Percentiles rank a stretch among this genome's conserved stretches.
These are phyloP conservation scores for Cercospora zeina DNA, from an alignment of 2,329 filamentous ascomycete species.

Conservation along the genomic window DNA sequence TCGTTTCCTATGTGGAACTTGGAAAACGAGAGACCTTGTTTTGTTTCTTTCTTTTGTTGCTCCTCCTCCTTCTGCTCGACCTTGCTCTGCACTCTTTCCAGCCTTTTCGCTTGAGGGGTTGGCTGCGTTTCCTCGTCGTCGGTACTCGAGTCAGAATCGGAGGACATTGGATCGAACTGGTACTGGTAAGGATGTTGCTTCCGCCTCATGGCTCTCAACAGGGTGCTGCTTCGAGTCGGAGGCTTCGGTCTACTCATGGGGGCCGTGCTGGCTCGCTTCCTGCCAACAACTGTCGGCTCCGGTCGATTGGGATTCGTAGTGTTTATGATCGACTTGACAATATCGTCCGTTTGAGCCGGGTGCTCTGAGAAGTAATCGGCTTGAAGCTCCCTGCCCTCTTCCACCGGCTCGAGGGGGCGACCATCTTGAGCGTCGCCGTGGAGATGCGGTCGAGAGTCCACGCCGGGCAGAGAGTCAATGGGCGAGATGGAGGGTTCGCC, in stretches of 20 bases:
- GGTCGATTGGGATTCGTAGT: neutral
- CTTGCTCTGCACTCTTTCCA: slow-evolving; percentile 11
- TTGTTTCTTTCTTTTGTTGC: slow-evolving; percentile 20
- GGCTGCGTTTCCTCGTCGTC: slow-evolving; percentile 36
- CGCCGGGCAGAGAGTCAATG: slow-evolving; percentile 21
- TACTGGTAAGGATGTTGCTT: slow-evolving; percentile 31
- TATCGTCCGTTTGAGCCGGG: neutral
- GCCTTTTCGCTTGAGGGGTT: neutral
- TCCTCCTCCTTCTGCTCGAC: slow-evolving; percentile 22
- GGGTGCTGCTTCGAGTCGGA: slow-evolving; percentile 27
- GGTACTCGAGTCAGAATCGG: slow-evolving; percentile 35
- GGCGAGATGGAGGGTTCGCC: slow-evolving; percentile 24
- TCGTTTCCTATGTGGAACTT: slow-evolving; percentile 64
- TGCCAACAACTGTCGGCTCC: slow-evolving; percentile 6
- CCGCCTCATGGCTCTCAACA: slow-evolving; percentile 30
- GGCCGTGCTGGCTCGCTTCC: slow-evolving; percentile 27
- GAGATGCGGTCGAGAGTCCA: slow-evolving; percentile 27
- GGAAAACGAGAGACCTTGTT: slow-evolving; percentile 45
- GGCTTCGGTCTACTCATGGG: slow-evolving; percentile 23
- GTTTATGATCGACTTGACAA: slow-evolving; percentile 20
- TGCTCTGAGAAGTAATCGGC: neutral
- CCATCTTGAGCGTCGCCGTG: neutral
- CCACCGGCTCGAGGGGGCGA: slow-evolving; percentile 1
- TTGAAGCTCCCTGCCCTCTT: neutral
- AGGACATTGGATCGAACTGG: slow-evolving; percentile 35